A percentile compares a stretch with the other conserved stretches of the same genome.
These are phyloP conservation scores for Malus sieversii DNA, from an alignment of 306 rosid species.

Conservation along the genomic window DNA sequence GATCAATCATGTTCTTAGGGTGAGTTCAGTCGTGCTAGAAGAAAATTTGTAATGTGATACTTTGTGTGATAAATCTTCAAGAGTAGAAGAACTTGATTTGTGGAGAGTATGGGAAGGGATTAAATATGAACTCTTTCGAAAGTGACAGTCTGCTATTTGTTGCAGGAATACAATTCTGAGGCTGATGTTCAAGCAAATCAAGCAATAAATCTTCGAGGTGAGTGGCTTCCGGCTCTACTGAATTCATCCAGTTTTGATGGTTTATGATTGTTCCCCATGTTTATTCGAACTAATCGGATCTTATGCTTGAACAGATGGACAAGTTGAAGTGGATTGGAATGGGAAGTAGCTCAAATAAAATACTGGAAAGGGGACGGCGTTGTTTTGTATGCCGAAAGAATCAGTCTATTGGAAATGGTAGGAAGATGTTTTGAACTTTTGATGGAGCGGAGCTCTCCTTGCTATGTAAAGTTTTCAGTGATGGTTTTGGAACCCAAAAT, in stretches of 20 bases:
- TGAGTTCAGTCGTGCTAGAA: constrained; percentile 8
- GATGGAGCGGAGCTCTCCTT: background rate
- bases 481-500: background rate
- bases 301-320: constrained; percentile 53
- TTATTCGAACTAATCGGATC: constrained; percentile 3
- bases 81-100: background rate
- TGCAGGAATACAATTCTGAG: constrained; percentile 60
- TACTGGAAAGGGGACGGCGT: background rate
- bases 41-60: background rate
- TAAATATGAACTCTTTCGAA: background rate
- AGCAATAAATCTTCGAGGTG: constrained; percentile 9
- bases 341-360: constrained; percentile 5
- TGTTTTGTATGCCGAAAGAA: background rate
- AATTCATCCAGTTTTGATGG: background rate
- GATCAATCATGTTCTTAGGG: constrained; percentile 68
- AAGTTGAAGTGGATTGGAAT: constrained; percentile 52
- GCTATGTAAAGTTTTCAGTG: background rate
- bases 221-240: background rate
- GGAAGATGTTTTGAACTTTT: background rate
- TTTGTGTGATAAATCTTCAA: background rate
- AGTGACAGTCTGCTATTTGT: constrained; percentile 11
- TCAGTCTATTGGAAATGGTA: background rate
- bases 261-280: background rate
- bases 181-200: constrained; percentile 79
- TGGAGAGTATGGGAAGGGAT: background rate